A percentile compares a stretch with the other conserved stretches of the same genome.
phyloP scores from a whole-genome alignment of 73 alveolate genomes.

The Paramecium biaurelia region DNA sequence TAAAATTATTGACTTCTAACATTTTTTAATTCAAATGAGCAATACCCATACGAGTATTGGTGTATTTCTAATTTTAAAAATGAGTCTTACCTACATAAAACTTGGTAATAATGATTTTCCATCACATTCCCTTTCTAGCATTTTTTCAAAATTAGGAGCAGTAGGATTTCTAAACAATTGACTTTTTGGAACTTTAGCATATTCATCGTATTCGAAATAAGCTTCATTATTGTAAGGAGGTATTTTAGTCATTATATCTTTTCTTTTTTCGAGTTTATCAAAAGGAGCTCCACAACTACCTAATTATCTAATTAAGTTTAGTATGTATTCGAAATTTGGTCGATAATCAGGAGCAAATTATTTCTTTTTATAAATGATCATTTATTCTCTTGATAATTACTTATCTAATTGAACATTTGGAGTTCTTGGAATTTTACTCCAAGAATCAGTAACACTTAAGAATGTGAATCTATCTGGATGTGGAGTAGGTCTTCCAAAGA shows the following conservation, averaged over 20 bases:
- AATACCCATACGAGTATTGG: constrained; percentile 45
- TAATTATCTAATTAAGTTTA: neutral
- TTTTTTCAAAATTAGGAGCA: constrained; percentile 51
- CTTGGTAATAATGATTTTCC: constrained; percentile 52
- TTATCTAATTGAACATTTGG: constrained; percentile 42
- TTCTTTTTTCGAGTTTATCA: constrained; percentile 53
- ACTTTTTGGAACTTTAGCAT: neutral
- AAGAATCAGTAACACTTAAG: constrained; percentile 38
- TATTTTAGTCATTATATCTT: constrained; percentile 4
- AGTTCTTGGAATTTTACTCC: constrained; percentile 59
- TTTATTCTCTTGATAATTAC: constrained; percentile 49
- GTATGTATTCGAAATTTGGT: constrained; percentile 44
- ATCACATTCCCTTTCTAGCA: constrained; percentile 56
- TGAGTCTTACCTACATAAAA: constrained; percentile 25
- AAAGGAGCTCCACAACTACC: constrained; percentile 59
- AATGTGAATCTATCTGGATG: constrained; percentile 52
- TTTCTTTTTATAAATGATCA: constrained; percentile 58
- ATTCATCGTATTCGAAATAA: constrained; percentile 47
- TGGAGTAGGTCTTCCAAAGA: constrained; percentile 48
- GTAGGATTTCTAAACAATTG: constrained; percentile 40
- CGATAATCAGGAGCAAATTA: constrained; percentile 60
- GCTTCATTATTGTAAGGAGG: constrained; percentile 58
- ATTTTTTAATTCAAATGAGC: constrained; percentile 42
- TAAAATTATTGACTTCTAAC: constrained; percentile 62
- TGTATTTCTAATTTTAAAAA: constrained; percentile 13